Evolutionary conservation across 176 grass and related monocot genomes (phyloP), one percentile per base, ranked within the genome.

Genomic region (Phoenix dactylifera): DNA sequence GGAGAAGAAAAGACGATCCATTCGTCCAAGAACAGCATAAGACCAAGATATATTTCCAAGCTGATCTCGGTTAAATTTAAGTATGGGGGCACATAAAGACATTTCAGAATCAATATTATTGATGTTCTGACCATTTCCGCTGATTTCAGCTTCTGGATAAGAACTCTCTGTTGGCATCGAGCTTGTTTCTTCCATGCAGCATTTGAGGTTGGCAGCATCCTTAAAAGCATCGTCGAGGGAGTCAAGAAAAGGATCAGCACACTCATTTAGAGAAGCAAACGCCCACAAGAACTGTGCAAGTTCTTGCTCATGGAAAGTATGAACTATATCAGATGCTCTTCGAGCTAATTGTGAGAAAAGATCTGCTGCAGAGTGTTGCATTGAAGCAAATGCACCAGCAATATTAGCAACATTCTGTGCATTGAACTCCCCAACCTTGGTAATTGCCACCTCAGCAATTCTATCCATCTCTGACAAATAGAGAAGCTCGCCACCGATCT

Each of bases 21-120:
- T 87, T 80, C 77, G 80, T 25, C 84, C 87, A 64, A 96, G 76
- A 57, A 90, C 92, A 66, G 83, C 75, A 70, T 90, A 90, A 17
- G 92, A 96, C 92, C 92, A 96, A 58, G 86, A 69, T 82, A 96
- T 80, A 74, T 84, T 90, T 20, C 80, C 87, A 72, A 88, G 60
- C 74, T 96, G 87, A 84, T 85, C 80, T 72, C 92, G 73, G 22
- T 51, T 85, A 57, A 96, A 90, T 65, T 85, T 85, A 20, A 96
- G 75, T 39, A 15, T 18, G 9, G 22, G 6, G 24, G 16, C 18
- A 26, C 16, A 17, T 16, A n/a, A 39, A 32, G 28, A 23, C 23
- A 14, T 12, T 35, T 68, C 26, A 9, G 22, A 2, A 55, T 4
- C 14, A 22, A 18, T 24, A 65, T 16, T 50, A 20, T 18, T 51